These are phyloP conservation scores for Trichoderma endophyticum DNA, from an alignment of 2,329 filamentous ascomycete species.

Conservation along the genomic window DNA sequence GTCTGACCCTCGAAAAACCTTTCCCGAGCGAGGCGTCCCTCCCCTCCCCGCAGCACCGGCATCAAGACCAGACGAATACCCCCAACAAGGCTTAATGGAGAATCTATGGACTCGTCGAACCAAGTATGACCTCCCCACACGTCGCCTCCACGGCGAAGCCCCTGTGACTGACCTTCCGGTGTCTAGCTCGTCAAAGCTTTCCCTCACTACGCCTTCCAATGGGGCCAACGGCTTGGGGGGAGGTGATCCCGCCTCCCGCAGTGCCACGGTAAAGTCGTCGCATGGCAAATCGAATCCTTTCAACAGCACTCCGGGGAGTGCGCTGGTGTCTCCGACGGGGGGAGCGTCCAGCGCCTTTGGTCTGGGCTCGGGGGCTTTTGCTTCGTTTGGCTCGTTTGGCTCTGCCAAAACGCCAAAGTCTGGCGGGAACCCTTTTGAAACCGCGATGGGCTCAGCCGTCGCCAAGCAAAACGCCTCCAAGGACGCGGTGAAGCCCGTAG, in stretches of 20 bases:
- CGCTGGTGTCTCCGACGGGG: slow-evolving; percentile 41
- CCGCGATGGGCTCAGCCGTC: slow-evolving; percentile 53
- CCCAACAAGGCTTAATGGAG: slow-evolving; percentile 51
- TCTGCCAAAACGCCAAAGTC: slow-evolving; percentile 85
- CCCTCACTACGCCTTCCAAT: slow-evolving; percentile 70
- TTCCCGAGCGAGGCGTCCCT: slow-evolving; percentile 25
- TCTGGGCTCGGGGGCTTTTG: slow-evolving; percentile 90
- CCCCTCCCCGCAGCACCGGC: slow-evolving; percentile 16
- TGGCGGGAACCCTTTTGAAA: slow-evolving; percentile 75
- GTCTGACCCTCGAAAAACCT: slow-evolving; percentile 21
- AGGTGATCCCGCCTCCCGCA: slow-evolving; percentile 59
- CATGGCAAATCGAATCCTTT: slow-evolving; percentile 78
- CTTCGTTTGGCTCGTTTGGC: slow-evolving; percentile 63
- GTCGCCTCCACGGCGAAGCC: background rate
- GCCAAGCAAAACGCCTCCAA: slow-evolving; percentile 33
- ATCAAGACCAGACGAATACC: slow-evolving; percentile 15
- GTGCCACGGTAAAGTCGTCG: slow-evolving; percentile 68
- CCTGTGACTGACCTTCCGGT: slow-evolving; percentile 23
- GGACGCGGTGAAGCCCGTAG: slow-evolving; percentile 31
- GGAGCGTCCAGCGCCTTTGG: slow-evolving; percentile 87
- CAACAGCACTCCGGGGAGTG: slow-evolving; percentile 66
- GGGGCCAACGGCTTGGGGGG: slow-evolving; percentile 48
- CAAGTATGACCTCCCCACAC: slow-evolving; percentile 57
- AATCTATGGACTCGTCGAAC: slow-evolving; percentile 77
- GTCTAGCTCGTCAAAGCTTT: slow-evolving; percentile 80